A percentile compares a stretch with the other conserved stretches of the same genome.
Evolutionary conservation across 345 rosid species (phyloP).

Genomic region (Garcia nutans): DNA sequence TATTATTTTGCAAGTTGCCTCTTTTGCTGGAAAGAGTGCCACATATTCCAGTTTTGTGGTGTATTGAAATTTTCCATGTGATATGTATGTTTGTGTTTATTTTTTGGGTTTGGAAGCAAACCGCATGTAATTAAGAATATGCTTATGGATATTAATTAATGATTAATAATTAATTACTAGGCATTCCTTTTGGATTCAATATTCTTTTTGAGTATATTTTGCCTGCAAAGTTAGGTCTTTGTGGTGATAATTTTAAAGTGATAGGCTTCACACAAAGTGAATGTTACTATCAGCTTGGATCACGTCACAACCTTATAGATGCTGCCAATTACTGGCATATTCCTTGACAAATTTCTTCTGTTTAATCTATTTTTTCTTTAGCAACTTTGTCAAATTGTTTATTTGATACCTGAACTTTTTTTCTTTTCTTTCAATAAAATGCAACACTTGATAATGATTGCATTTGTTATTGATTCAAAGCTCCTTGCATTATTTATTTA

Average conservation of each 20-base stretch:
- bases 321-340: slow-evolving; percentile 12
- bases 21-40: background rate
- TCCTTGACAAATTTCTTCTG: slow-evolving; percentile 1
- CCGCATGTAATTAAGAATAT: background rate
- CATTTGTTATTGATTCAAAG: too few relatives aligned
- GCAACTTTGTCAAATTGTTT: background rate
- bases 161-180: too few relatives aligned
- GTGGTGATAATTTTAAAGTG: slow-evolving; percentile 3
- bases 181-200: background rate
- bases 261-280: slow-evolving; percentile 15
- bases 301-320: background rate
- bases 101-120: background rate
- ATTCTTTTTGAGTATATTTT: background rate
- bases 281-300: slow-evolving; percentile 12
- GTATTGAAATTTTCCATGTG: background rate
- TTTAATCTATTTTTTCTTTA: slow-evolving; percentile 1
- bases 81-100: background rate
- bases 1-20: background rate
- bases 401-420: background rate
- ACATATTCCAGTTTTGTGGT: background rate
- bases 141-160: background rate
- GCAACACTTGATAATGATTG: too few relatives aligned
- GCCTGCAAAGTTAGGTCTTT: background rate
- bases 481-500: too few relatives aligned
- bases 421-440: background rate